These are phyloP conservation scores for Earliella scabrosa DNA, from an alignment of 1,284 basidiomycete species.

Conservation along the genomic window DNA sequence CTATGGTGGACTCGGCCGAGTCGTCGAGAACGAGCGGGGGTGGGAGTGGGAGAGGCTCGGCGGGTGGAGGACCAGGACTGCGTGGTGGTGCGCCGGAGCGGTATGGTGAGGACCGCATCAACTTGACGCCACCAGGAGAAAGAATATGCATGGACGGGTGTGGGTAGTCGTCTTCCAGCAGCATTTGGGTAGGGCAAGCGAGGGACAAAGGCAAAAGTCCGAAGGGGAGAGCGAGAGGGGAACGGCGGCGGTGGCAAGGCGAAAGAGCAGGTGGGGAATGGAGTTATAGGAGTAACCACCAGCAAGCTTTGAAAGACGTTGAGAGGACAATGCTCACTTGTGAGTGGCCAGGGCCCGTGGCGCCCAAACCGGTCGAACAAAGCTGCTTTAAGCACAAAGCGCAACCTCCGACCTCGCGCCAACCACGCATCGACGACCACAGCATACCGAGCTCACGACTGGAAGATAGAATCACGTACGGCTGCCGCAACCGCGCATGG, in stretches of 20 bases:
- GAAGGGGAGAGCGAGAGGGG: no score
- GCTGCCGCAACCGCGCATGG: no score
- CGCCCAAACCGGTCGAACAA: background rate
- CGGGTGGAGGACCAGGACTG: conserved; percentile 1
- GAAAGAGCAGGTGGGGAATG: no score
- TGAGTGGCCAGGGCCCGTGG: background rate
- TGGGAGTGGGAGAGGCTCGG: background rate
- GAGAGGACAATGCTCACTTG: conserved; percentile 3
- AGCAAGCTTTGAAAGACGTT: background rate
- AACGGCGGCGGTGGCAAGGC: no score
- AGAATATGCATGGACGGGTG: background rate
- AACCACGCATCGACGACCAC: background rate
- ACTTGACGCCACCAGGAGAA: background rate
- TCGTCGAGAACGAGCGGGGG: background rate
- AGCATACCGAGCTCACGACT: background rate
- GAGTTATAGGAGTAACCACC: background rate
- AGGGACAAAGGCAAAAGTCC: background rate
- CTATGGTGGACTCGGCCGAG: background rate
- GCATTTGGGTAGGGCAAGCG: background rate
- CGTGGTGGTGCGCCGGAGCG: conserved; percentile 4
- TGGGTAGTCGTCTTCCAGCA: background rate
- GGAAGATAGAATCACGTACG: background rate
- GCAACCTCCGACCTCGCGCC: background rate
- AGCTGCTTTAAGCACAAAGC: conserved; percentile 2
- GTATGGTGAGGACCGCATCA: background rate